Conservation (phyloP, 805 yeast genomes). For the Candida caryicola region DNA sequence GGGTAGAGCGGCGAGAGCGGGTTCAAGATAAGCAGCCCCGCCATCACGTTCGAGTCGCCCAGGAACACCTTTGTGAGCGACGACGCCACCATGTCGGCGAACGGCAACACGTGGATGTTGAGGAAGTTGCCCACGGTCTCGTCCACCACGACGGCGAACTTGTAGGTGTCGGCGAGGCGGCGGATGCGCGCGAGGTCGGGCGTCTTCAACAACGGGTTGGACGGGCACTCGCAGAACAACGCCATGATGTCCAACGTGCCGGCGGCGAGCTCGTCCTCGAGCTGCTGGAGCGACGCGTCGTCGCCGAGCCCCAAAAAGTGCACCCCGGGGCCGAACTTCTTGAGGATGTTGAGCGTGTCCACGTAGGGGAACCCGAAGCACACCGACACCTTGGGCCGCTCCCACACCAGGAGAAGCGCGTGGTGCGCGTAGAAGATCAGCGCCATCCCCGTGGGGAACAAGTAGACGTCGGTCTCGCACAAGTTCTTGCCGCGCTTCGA, state of each 20-base stretch:
- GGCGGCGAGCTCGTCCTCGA: conserved; percentile 56
- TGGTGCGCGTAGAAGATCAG: conserved; percentile 81
- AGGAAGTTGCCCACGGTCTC: conserved; percentile 92
- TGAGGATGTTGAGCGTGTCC: conserved; percentile 81
- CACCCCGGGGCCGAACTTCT: conserved; percentile 90
- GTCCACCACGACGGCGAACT: conserved; percentile 82
- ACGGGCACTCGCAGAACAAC: conserved; percentile 89
- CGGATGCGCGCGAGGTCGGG: conserved; percentile 71
- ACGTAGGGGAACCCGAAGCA: conserved; percentile 97
- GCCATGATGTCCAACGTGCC: conserved; percentile 64
- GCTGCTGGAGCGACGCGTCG: conserved; percentile 58
- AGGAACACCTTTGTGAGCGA: conserved; percentile 90
- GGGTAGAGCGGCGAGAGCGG: conserved; percentile 54
- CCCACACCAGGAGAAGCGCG: conserved; percentile 35
- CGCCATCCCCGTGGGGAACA: conserved; percentile 92
- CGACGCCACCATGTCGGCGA: conserved; percentile 82
- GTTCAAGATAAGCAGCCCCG: conserved; percentile 82
- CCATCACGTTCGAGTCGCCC: conserved; percentile 95
- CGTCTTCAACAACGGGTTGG: conserved; percentile 86
- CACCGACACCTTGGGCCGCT: conserved; percentile 57
- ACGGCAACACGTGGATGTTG: conserved; percentile 76
- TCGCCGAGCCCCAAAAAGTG: conserved; percentile 85
- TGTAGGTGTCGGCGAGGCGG: conserved; percentile 61
- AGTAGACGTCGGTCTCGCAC: conserved; percentile 66
- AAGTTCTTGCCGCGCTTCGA: conserved; percentile 29